Base-by-base conservation (phyloP, 306 rosid species). In the Ammopiptanthus mongolicus region DNA sequence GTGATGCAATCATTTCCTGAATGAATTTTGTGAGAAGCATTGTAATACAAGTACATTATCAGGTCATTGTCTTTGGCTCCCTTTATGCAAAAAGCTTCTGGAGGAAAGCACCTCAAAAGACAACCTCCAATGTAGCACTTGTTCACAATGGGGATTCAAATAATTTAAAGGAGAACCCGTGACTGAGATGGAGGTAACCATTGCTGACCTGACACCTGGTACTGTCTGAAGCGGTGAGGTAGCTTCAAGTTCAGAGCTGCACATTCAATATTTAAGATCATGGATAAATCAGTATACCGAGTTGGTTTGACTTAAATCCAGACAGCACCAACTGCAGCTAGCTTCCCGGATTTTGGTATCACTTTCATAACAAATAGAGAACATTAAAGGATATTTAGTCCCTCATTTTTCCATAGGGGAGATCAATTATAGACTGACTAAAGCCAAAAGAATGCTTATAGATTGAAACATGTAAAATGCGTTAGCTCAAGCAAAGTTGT, bases 31-130 rank as follows among this genome's bases (percentile, higher is more conserved):
- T 52, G 50, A 17, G 15, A 77, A 73, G 5, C 61, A 15, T 34
- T 69, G 68, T 73, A 72, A 80, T 72, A 14, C 65, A 7, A 21
- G 50, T 53, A 29, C 65, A 61, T 52, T 73, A 65, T 84, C 88
- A 95, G 97, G 91, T 88, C 44, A 69, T 92, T 78, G 97, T 95
- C 80, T 91, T 95, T 23, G 88, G 91, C 55, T 75, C 98, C 75
- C 82, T 95, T 10, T 91, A 95, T 51, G 85, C 84, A 17, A 95
- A 88, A 87, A 82, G 85, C 83, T 88, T 95, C 87, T n/a, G 65
- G 82, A 87, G 84, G 78, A 91, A 83, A 70, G 63, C 82, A 28
- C 87, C 96, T 57, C 79, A 73, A 68, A 86, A 84, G 65, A 74
- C 85, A 69, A 63, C 86, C 62, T 5, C 88, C 19, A 50, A 78